These are phyloP conservation scores for Xerocomellus intermedius DNA, from an alignment of 768 basidiomycete species.

Conservation along the genomic window DNA sequence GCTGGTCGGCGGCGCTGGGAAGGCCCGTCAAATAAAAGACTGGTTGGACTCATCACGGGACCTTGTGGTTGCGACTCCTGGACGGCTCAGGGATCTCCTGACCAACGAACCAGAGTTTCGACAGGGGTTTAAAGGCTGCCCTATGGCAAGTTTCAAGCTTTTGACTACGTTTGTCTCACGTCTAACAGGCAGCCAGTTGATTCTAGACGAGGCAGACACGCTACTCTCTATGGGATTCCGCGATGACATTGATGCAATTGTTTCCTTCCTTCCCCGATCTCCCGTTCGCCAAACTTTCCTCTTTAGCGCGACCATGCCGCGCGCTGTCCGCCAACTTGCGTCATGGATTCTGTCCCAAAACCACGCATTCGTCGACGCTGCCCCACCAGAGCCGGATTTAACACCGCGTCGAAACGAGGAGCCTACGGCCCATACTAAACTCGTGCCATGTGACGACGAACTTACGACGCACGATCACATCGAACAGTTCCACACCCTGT, in stretches of 20 bases:
- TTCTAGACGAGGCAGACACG: constrained; percentile 92
- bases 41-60: constrained; percentile 68
- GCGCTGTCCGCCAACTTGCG: constrained; percentile 69
- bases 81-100: constrained; percentile 75
- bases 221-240: constrained; percentile 92
- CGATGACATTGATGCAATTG: constrained; percentile 76
- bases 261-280: constrained; percentile 53
- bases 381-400: constrained; percentile 49
- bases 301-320: constrained; percentile 85
- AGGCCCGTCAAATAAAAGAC: constrained; percentile 60
- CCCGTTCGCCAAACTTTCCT: constrained; percentile 85
- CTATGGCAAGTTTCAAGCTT: constrained; percentile 48
- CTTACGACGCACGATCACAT: constrained; percentile 68
- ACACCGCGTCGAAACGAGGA: background rate
- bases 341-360: constrained; percentile 53
- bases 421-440: background rate
- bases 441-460: constrained; percentile 3
- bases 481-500: constrained; percentile 77
- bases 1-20: constrained; percentile 75
- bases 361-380: constrained; percentile 73
- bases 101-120: constrained; percentile 54
- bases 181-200: constrained; percentile 50
- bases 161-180: background rate
- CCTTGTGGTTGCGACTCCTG: constrained; percentile 89
- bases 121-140: constrained; percentile 50